phyloP scores from a whole-genome alignment of 208 protist species.

The Wallacemonas sp. region DNA sequence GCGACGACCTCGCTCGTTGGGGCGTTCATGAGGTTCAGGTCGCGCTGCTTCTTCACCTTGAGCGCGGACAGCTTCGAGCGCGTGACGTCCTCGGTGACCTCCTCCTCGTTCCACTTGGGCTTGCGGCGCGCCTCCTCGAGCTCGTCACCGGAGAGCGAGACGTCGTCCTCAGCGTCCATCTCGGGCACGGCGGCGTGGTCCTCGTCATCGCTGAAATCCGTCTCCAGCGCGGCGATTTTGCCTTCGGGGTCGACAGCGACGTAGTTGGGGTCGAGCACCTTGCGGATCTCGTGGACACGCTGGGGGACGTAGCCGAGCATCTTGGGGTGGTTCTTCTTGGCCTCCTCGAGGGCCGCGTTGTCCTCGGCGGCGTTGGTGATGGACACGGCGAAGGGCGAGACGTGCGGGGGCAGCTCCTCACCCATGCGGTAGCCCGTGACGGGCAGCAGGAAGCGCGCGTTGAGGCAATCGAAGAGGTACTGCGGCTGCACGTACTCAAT shows the following conservation, averaged over 20 bases:
- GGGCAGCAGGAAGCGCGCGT: conserved; percentile 86
- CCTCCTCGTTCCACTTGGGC: conserved; percentile 78
- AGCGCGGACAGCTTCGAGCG: conserved; percentile 78
- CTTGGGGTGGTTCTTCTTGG: conserved; percentile 73
- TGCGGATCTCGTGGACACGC: conserved; percentile 87
- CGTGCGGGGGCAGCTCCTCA: conserved; percentile 90
- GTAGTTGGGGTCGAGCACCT: conserved; percentile 77
- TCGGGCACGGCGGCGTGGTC: conserved; percentile 53
- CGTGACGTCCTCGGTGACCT: conserved; percentile 78
- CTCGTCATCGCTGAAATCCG: conserved; percentile 75
- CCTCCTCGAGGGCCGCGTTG: conserved; percentile 75
- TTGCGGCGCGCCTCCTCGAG: conserved; percentile 49
- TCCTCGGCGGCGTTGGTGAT: conserved; percentile 85
- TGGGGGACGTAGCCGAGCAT: conserved; percentile 84
- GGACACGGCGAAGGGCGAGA: conserved; percentile 91
- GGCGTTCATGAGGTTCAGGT: conserved; percentile 89
- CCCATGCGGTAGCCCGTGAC: conserved; percentile 85
- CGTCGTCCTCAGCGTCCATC: conserved; percentile 80
- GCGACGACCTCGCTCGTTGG: conserved; percentile 83
- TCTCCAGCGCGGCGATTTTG: conserved; percentile 62
- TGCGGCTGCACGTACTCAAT: conserved; percentile 96
- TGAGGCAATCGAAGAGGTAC: conserved; percentile 97
- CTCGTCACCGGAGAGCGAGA: conserved; percentile 85
- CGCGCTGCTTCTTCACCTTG: conserved; percentile 89
- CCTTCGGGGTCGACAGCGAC: conserved; percentile 70